Evolutionary conservation across 2,329 filamentous ascomycete genomes (phyloP), one percentile per base, ranked within the genome.

Genomic region (Nemania sp.): DNA sequence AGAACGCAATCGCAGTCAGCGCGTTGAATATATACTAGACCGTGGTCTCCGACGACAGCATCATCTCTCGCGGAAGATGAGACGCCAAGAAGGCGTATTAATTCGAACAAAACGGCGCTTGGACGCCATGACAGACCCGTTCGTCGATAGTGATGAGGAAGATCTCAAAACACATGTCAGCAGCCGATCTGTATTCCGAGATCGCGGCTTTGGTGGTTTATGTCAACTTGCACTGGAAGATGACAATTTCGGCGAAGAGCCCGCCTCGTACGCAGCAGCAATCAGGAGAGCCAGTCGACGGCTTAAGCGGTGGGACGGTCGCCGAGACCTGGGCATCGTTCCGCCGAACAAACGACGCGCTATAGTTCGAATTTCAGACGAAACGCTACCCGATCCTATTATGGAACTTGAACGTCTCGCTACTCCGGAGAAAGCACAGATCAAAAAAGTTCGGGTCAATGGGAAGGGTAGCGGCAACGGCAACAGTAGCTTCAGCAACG

Each of bases 21-120:
- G 89, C 5, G 89, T 93, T n/a, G 87, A 91, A 65, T 87, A 91
- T 64, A 89, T 91, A 46, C 80, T 94, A 14, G 86, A 90, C 61
- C 83, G 86, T n/a, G 86, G 87, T 24, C 75, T 93, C 28, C 83
- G 87, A 43, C 80, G 78, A 59, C 77, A 83, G 46, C 86, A 91
- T 65, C 82, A 85, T 66, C 77, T 77, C 50, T 80, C 84, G 11
- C 82, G 84, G 41, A 85, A 84, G 62, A 66, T 73, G 15, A 81
- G 89, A 4, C 80, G 81, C 17, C 75, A 79, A 49, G 84, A 91
- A 54, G 87, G 89, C 11, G 78, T 83, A 7, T 79, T 93, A 49
- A 76, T 86, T 61, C 80, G 88, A 36, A 82, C 87, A 1, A 84
- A 85, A 71, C 81, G 80, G 51, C 81, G 90, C 19, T 78, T 88